Percentiles rank a stretch among this genome's conserved stretches.
phyloP scores from a whole-genome alignment of 805 yeast species.

The Kuraishia hungarica region DNA sequence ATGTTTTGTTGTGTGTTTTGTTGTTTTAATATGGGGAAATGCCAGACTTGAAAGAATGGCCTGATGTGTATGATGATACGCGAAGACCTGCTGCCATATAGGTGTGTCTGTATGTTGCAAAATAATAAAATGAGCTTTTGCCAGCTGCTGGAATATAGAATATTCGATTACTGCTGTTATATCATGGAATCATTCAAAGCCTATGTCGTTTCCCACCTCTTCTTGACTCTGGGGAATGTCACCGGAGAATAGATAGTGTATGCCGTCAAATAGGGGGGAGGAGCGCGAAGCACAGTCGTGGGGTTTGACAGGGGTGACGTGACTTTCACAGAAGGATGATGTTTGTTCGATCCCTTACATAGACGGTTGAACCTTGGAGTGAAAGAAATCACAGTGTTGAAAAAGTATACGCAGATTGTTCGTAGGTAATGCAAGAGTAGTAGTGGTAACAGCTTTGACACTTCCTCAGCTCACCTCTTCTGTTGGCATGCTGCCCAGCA shows the following conservation, averaged over 20 bases:
- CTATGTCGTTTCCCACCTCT: background rate
- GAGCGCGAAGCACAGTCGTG: background rate
- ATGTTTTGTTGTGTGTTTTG: background rate
- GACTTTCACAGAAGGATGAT: no score
- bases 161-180: no score
- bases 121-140: no score
- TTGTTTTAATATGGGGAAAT: background rate
- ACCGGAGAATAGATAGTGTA: background rate
- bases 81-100: no score
- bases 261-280: background rate
- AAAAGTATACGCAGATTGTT: background rate
- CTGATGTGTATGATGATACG: background rate
- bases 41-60: background rate
- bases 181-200: background rate
- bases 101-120: background rate
- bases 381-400: background rate
- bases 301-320: background rate
- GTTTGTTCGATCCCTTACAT: no score
- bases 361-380: background rate
- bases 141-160: no score
- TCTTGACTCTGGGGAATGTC: background rate
- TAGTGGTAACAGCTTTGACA: background rate
- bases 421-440: no score
- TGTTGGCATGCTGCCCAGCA: background rate
- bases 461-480: background rate